Evolutionary conservation across 2,329 filamentous ascomycete genomes (phyloP).

Genomic region (Arthrobotrys sinensis): DNA sequence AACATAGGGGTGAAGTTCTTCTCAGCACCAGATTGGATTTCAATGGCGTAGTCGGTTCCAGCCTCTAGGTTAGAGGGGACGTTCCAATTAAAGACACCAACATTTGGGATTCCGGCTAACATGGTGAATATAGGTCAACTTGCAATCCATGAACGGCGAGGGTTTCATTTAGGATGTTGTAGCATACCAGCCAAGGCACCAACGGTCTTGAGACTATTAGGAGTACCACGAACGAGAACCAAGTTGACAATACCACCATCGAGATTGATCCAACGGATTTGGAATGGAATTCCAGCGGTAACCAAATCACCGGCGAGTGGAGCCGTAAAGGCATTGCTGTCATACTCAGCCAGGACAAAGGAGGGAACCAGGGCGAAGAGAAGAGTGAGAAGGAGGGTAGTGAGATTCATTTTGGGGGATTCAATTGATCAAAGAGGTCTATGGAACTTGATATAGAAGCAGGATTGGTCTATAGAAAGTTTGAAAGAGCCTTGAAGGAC

Average conservation of each 20-base stretch:
- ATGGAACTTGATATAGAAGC: slow-evolving; percentile 4
- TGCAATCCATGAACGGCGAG: neutral
- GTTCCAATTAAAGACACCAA: slow-evolving; percentile 63
- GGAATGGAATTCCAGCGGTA: slow-evolving; percentile 46
- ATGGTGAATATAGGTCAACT: neutral
- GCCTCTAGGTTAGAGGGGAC: slow-evolving; percentile 50
- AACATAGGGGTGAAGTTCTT: slow-evolving; percentile 64
- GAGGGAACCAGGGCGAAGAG: slow-evolving; percentile 34
- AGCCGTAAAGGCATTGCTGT: slow-evolving; percentile 48
- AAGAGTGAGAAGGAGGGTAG: slow-evolving; percentile 50
- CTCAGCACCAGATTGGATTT: slow-evolving; percentile 61
- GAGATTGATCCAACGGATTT: slow-evolving; percentile 56
- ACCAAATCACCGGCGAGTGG: slow-evolving; percentile 52
- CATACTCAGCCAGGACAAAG: slow-evolving; percentile 41
- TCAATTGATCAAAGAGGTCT: slow-evolving; percentile 4
- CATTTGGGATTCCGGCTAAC: slow-evolving; percentile 62
- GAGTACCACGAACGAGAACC: slow-evolving; percentile 61
- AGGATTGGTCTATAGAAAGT: slow-evolving; percentile 13
- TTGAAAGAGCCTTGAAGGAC: slow-evolving; percentile 6
- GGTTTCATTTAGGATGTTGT: neutral
- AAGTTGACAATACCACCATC: slow-evolving; percentile 61
- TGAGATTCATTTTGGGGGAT: slow-evolving; percentile 50
- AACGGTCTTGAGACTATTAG: slow-evolving; percentile 60
- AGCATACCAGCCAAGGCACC: slow-evolving; percentile 62
- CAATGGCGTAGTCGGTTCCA: slow-evolving; percentile 62